phyloP scores from a whole-genome alignment of 345 rosid genomes.

The Kernera saxatilis region DNA sequence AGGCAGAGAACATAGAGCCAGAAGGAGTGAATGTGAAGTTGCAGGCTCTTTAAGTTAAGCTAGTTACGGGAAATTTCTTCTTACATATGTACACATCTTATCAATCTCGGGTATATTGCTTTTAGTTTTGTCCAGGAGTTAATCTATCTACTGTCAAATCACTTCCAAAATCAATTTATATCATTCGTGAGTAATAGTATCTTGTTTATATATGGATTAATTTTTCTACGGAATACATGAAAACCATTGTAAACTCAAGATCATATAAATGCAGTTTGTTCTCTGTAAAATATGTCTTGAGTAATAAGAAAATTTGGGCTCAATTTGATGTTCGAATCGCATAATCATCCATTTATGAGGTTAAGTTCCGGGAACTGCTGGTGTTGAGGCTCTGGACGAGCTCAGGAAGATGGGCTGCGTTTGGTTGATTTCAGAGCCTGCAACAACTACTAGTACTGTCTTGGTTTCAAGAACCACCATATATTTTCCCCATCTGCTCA shows the following conservation, averaged over 20 bases:
- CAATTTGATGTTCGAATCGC: too few species aligned
- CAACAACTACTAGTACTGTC: neutral
- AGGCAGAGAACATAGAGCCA: neutral
- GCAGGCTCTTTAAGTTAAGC: neutral
- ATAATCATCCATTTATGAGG: constrained; percentile 39
- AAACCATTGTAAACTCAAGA: neutral
- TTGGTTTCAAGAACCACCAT: neutral
- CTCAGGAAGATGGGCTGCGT: constrained; percentile 72
- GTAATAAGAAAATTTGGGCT: too few species aligned
- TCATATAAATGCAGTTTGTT: neutral
- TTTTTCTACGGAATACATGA: neutral
- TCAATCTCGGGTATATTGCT: neutral
- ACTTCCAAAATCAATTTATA: neutral
- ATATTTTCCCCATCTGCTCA: neutral
- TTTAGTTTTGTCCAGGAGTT: neutral
- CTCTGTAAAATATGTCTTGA: neutral
- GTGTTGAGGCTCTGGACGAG: constrained; percentile 42
- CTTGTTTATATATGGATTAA: neutral
- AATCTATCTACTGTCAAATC: neutral
- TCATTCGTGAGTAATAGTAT: neutral
- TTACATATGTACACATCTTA: neutral
- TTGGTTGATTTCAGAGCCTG: constrained; percentile 67
- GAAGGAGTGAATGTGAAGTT: neutral
- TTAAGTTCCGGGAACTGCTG: constrained; percentile 8
- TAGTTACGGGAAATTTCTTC: neutral